Evolutionary conservation across 2,329 filamentous ascomycete genomes (phyloP), one percentile per base, ranked within the genome.

Genomic region (Lasiodiplodia sp.): DNA sequence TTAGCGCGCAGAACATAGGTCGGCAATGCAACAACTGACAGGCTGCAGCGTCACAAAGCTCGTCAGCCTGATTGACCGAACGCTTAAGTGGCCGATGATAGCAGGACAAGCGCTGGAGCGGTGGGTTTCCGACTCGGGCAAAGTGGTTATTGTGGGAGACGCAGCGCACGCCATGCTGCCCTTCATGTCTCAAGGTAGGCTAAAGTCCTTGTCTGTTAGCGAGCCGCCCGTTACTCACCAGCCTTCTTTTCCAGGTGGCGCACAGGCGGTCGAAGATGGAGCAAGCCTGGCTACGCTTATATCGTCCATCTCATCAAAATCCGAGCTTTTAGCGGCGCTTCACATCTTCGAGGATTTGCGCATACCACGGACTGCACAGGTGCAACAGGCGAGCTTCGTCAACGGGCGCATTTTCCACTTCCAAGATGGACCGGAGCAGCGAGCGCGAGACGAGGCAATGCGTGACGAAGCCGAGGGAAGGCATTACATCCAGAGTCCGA

Each of bases 221-320:
- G 23, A 10, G 14, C 40, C 8, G 8, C 14, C 21, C n/a, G 18
- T 5, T 51, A 16, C 58, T 63, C 10, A 63, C 40, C 38, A 23
- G 23, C 16, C 3, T 21, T n/a, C 21, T 38, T 6, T 3, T 23
- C 14, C 18, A 63, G 58, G 58, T 2, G 90, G 90, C 16, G 90
- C 90, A 73, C 88, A 86, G 2, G 86, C 87, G 0, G 80, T 92
- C 0, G 90, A 92, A 74, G 90, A 92, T 66, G 89, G 88, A 0
- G 88, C 88, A 0, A 88, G 89, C 0, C 78, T 92, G 0, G 90
- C 89, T 0, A 80, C 69, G 3, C 75, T 75, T 0, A 71, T 84
- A 3, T 71, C 69, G 14, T 70, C 78, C 0, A 73, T 83, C 3
- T 53, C 49, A 0, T 71, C 73, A 0, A 14, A 38, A 0, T 60